These are phyloP conservation scores for Termitomyces sp. DNA, from an alignment of 768 basidiomycete species.

Conservation along the genomic window DNA sequence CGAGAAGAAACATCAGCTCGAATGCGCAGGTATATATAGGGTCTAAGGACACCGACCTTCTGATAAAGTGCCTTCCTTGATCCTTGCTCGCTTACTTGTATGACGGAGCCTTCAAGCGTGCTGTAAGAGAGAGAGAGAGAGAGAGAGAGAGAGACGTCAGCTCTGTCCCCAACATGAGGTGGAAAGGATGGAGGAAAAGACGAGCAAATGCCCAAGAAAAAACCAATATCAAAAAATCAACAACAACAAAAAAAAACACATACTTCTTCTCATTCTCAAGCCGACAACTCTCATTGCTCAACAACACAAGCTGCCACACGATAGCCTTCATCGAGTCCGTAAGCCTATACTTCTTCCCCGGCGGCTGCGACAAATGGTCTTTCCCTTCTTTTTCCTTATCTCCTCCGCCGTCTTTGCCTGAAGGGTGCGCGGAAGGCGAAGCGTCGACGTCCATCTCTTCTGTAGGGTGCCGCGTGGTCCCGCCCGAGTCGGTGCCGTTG, in stretches of 20 bases:
- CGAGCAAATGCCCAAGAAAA: neutral
- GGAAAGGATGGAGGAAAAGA: neutral
- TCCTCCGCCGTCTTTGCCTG: conserved; percentile 12
- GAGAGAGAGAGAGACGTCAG: neutral
- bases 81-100: conserved; percentile 78
- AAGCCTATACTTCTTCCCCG: conserved; percentile 71
- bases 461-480: conserved; percentile 38
- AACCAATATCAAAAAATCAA: no score
- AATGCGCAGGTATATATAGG: neutral
- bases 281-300: conserved; percentile 82
- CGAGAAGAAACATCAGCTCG: neutral
- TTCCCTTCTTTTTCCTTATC: conserved; percentile 17
- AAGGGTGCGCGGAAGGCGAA: neutral
- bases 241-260: conserved; percentile 1
- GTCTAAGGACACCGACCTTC: conserved; percentile 38
- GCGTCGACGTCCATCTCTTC: conserved; percentile 42
- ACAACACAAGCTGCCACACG: conserved; percentile 74
- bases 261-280: conserved; percentile 64
- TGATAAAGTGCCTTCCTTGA: conserved; percentile 77
- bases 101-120: conserved; percentile 61
- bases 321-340: conserved; percentile 76
- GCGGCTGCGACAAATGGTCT: conserved; percentile 47
- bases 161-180: neutral
- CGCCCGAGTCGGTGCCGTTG: conserved; percentile 24
- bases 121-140: conserved; percentile 12